A percentile compares a stretch with the other conserved stretches of the same genome.
Evolutionary conservation across 768 basidiomycete species (phyloP).

Genomic region (Macrolepiota fuliginosa): DNA sequence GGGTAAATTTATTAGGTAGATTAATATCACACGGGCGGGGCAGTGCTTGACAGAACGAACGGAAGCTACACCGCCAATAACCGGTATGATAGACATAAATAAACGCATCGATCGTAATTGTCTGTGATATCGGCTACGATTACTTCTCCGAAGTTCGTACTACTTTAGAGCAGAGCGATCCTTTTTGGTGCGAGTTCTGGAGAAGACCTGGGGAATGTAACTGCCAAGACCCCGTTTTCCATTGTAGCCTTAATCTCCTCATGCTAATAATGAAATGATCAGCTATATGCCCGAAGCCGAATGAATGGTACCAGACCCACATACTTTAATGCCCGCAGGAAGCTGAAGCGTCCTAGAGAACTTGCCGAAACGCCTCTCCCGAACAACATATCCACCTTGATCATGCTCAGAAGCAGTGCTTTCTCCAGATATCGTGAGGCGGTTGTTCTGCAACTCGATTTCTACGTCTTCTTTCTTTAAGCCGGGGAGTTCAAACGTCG

Average conservation of each 20-base stretch:
- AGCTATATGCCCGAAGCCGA: not conserved
- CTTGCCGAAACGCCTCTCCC: slow-evolving; percentile 42
- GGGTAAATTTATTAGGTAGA: too few relatives aligned
- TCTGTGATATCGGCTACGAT: not conserved
- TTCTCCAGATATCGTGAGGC: slow-evolving; percentile 48
- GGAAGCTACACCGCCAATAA: too few relatives aligned
- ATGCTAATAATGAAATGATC: slow-evolving; percentile 16
- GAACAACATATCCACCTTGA: slow-evolving; percentile 30
- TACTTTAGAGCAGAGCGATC: slow-evolving; percentile 29
- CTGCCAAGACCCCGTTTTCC: slow-evolving; percentile 44
- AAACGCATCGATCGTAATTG: not conserved
- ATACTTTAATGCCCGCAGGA: slow-evolving; percentile 45
- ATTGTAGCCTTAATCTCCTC: slow-evolving; percentile 27
- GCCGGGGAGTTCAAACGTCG: slow-evolving; percentile 55
- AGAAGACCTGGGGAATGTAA: slow-evolving; percentile 45
- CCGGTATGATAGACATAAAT: not conserved
- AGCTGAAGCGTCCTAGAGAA: slow-evolving; percentile 41
- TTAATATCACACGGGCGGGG: too few relatives aligned
- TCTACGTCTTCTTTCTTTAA: slow-evolving; percentile 43
- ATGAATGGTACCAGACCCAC: slow-evolving; percentile 9
- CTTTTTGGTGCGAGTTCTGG: slow-evolving; percentile 23
- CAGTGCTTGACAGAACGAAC: too few relatives aligned
- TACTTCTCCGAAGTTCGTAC: not conserved
- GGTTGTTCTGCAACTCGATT: slow-evolving; percentile 45
- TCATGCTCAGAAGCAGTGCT: slow-evolving; percentile 26